Evolutionary conservation across 1,284 basidiomycete species (phyloP), one percentile per base, ranked within the genome.

Genomic region (Cryptococcus sp.): DNA sequence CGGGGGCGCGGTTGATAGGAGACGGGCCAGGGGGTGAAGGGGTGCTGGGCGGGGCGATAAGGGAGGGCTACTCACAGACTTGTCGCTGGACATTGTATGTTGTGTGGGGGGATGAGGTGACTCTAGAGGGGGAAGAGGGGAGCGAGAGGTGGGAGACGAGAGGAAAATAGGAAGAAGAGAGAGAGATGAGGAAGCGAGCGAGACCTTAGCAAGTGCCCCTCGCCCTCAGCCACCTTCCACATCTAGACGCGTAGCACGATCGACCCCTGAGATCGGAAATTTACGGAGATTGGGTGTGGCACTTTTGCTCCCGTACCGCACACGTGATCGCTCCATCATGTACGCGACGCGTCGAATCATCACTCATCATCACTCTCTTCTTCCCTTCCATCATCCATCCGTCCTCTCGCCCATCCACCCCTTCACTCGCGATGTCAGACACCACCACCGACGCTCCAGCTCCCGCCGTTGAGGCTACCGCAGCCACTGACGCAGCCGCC

Each of bases 361-460:
- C 21, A 42, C 40, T 20, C 28, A 33, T 5, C 28, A 33, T 45
- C 21, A 8, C 24, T 45, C 24, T 24, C 44, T 45, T n/a, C 35
- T 49, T 33, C 35, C 24, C 18, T 36, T 9, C 35, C 36, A 18
- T 37, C 16, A 5, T 18, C 20, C 35, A n/a, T 49, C 24, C 33
- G 4, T 21, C 37, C 15, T 39, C 13, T n/a, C 24, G 6, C 13
- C 42, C 23, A 56, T 36, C 28, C 21, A 50, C 21, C 35, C 40
- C 20, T 18, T 49, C 50, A 40, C 58, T n/a, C 43, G 59, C 38
- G n/a, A 64, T 64, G 65, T 58, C 53, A 37, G 49, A 21, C 39
- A 39, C 50, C 47, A 35, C 49, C 28, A 33, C 28, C 28, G 28
- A 33, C 39, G 45, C 56, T 20, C 38, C 50, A 45, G 53, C 21